A percentile compares a stretch with the other conserved stretches of the same genome.
Evolutionary conservation across 2,329 filamentous ascomycete genomes (phyloP).

Genomic region (Fusarium nurragi): DNA sequence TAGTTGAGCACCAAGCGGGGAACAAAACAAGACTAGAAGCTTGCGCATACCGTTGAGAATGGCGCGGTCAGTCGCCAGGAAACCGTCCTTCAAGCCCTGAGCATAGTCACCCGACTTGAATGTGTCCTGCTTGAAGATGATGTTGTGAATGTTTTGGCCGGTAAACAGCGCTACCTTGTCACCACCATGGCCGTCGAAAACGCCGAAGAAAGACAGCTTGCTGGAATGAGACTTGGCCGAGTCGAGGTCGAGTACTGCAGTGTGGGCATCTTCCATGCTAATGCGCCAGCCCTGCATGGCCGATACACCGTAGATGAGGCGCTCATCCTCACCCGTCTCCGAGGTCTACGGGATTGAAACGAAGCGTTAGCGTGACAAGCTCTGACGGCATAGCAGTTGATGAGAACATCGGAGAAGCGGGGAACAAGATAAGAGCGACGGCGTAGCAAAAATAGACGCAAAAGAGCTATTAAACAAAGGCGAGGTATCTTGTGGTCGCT

Average conservation of each 20-base stretch:
- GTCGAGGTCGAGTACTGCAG: constrained; percentile 82
- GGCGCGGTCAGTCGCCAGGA: constrained; percentile 93
- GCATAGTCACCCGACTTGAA: constrained; percentile 93
- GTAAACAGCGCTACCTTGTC: constrained; percentile 95
- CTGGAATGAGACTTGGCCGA: constrained; percentile 73
- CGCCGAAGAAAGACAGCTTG: constrained; percentile 93
- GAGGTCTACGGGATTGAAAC: constrained; percentile 71
- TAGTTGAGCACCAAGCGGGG: constrained; percentile 9
- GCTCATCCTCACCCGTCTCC: constrained; percentile 89
- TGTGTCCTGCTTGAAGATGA: constrained; percentile 92
- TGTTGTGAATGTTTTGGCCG: constrained; percentile 91
- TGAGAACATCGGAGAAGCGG: constrained; percentile 32
- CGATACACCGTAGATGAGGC: constrained; percentile 91
- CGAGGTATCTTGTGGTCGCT: neutral
- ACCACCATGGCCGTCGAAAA: constrained; percentile 97
- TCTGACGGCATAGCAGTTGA: constrained; percentile 15
- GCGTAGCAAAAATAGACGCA: neutral
- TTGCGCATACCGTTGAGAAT: constrained; percentile 84
- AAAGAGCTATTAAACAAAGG: neutral
- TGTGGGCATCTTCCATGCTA: constrained; percentile 99
- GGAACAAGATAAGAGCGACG: constrained; percentile 9
- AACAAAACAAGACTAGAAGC: constrained; percentile 9
- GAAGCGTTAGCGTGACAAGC: constrained; percentile 41
- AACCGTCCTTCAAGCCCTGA: constrained; percentile 96
- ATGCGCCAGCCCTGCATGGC: constrained; percentile 99